phyloP scores from a whole-genome alignment of 2,329 filamentous ascomycete genomes.

The Penicillium nordicum region DNA sequence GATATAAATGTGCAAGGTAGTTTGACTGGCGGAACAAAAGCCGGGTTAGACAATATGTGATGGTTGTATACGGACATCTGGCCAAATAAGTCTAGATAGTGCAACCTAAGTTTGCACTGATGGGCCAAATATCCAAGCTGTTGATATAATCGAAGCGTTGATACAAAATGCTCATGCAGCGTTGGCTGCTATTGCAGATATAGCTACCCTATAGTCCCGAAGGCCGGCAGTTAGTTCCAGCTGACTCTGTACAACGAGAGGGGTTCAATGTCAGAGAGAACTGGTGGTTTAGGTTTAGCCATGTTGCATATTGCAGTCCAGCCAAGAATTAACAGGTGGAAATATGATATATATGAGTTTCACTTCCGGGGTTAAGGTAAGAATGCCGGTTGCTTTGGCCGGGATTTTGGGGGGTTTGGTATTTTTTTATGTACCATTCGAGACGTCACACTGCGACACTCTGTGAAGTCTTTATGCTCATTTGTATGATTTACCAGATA shows the following conservation, averaged over 20 bases:
- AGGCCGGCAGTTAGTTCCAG: not conserved
- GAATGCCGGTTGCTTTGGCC: not conserved
- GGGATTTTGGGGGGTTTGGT: not conserved
- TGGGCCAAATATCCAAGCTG: not conserved
- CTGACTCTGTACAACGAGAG: not conserved
- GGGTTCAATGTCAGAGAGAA: not conserved
- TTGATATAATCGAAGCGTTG: not conserved
- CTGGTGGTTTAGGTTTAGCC: too few relatives aligned
- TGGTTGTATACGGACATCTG: not conserved
- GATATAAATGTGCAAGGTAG: not conserved
- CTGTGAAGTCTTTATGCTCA: not conserved
- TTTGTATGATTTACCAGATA: not conserved
- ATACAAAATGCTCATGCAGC: not conserved
- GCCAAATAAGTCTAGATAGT: not conserved
- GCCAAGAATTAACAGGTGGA: not conserved
- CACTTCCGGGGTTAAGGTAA: not conserved
- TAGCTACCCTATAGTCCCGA: not conserved
- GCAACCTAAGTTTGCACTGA: not conserved
- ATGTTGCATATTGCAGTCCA: not conserved
- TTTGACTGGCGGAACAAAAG: not conserved
- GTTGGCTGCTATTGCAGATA: not conserved
- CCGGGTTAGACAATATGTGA: not conserved
- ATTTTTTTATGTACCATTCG: not conserved
- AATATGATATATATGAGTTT: not conserved
- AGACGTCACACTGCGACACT: not conserved